These are phyloP conservation scores for Sicyos edulis DNA, from an alignment of 306 rosid species.

Conservation along the genomic window DNA sequence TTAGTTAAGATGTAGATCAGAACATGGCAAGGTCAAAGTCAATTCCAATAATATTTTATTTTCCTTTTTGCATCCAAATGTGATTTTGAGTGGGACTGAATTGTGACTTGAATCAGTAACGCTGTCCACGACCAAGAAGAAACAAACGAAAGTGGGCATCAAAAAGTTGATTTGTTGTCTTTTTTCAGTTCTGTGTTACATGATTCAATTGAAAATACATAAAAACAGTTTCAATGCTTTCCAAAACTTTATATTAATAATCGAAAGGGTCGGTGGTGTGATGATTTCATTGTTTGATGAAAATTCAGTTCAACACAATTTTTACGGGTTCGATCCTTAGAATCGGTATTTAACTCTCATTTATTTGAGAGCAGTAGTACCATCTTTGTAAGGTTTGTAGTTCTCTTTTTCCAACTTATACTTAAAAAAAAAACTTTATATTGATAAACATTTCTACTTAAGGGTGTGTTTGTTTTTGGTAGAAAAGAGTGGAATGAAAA, in stretches of 20 bases:
- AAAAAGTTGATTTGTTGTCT: conserved; percentile 16
- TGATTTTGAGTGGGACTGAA: conserved; percentile 17
- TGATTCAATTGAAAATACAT: background rate
- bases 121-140: conserved; percentile 23
- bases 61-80: background rate
- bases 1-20: background rate
- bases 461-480: too few species aligned
- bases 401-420: too few species aligned
- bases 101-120: conserved; percentile 17
- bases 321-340: too few species aligned
- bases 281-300: too few species aligned
- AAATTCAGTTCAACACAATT: too few species aligned
- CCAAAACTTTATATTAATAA: conserved; percentile 13
- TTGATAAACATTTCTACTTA: too few species aligned
- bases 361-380: too few species aligned
- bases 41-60: background rate
- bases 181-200: background rate
- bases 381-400: too few species aligned
- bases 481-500: too few species aligned
- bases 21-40: conserved; percentile 9
- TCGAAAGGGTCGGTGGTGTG: too few species aligned
- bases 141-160: conserved; percentile 21
- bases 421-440: too few species aligned
- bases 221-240: conserved; percentile 6
- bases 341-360: too few species aligned